phyloP scores from a whole-genome alignment of 306 rosid species.

The Cicer arietinum region DNA sequence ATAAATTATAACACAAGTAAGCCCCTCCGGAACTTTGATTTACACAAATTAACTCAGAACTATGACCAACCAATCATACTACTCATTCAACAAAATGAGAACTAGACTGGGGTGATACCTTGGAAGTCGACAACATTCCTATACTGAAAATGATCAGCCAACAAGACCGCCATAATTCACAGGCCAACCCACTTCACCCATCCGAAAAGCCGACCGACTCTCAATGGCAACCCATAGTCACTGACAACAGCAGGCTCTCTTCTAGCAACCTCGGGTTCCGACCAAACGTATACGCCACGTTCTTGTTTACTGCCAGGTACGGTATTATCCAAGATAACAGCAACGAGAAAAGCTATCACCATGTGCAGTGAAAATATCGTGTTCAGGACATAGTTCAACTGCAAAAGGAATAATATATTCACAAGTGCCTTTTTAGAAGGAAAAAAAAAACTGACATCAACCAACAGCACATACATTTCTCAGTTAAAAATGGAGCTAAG shows the following conservation, averaged over 20 bases:
- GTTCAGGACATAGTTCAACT: conserved; percentile 83
- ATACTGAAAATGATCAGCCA: conserved; percentile 37
- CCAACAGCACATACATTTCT: conserved; percentile 12
- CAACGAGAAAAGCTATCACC: conserved; percentile 90
- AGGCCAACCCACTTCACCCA: conserved; percentile 99
- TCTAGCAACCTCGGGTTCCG: conserved; percentile 78
- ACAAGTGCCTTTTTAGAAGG: neutral
- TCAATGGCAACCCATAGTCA: conserved; percentile 86
- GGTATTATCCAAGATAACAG: conserved; percentile 84
- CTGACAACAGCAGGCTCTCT: conserved; percentile 80
- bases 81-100: conserved; percentile 24
- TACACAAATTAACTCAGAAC: conserved; percentile 54
- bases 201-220: conserved; percentile 84
- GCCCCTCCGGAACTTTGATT: conserved; percentile 56
- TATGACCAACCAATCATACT: conserved; percentile 55
- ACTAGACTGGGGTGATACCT: neutral
- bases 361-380: conserved; percentile 79
- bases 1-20: conserved; percentile 55
- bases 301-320: conserved; percentile 95
- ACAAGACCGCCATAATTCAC: conserved; percentile 43
- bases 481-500: neutral
- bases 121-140: conserved; percentile 3
- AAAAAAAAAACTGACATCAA: conserved; percentile 10
- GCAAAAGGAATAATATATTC: conserved; percentile 42
- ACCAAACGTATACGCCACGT: conserved; percentile 97